Evolutionary conservation across 2,329 filamentous ascomycete genomes (phyloP).

Genomic region (Neoscytalidium dimidiatum): DNA sequence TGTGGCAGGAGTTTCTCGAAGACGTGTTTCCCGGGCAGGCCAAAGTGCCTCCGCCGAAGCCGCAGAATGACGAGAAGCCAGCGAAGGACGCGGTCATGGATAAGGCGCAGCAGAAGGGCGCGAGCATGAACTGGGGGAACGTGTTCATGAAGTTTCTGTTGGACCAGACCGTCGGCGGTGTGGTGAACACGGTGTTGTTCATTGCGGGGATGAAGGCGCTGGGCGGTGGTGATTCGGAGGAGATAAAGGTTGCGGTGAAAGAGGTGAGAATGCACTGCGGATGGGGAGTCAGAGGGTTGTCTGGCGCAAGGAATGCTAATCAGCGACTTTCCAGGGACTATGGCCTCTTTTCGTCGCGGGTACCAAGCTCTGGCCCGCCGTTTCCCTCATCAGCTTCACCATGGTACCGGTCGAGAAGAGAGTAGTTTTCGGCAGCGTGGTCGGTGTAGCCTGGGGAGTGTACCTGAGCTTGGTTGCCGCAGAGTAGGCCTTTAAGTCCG

Average conservation of each 20-base stretch:
- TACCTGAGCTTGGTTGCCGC: slow-evolving; percentile 52
- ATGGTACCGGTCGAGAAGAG: slow-evolving; percentile 71
- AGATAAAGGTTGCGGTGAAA: slow-evolving; percentile 21
- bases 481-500: background rate
- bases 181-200: slow-evolving; percentile 66
- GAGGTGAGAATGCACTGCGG: slow-evolving; percentile 21
- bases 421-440: slow-evolving; percentile 70
- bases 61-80: slow-evolving; percentile 30
- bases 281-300: background rate
- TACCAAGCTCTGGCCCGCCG: slow-evolving; percentile 70
- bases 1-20: slow-evolving; percentile 84
- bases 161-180: slow-evolving; percentile 68
- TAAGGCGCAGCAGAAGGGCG: slow-evolving; percentile 39
- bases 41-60: background rate
- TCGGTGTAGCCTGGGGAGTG: slow-evolving; percentile 73
- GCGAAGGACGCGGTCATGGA: slow-evolving; percentile 27
- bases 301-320: background rate
- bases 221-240: slow-evolving; percentile 26
- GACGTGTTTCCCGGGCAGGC: slow-evolving; percentile 66
- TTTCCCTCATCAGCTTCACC: slow-evolving; percentile 70
- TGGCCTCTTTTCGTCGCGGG: slow-evolving; percentile 59
- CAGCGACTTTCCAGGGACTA: slow-evolving; percentile 53
- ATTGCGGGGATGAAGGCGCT: slow-evolving; percentile 59
- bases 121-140: slow-evolving; percentile 50
- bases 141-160: slow-evolving; percentile 67